Conservation (phyloP, 306 rosid species). For the Castanea sativa region DNA sequence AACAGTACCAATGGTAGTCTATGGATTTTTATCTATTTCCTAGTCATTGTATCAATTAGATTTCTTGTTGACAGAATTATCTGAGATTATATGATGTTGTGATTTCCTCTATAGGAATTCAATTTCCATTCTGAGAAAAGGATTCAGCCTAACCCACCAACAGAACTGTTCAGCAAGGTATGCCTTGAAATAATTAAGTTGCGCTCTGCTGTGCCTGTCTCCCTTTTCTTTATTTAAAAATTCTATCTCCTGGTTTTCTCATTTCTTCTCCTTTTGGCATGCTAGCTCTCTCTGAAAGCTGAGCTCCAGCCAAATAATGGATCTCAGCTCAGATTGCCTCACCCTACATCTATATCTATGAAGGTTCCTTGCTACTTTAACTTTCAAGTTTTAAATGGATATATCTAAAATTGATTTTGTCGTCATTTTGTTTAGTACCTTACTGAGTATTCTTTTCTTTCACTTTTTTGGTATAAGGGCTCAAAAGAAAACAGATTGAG, state of each 20-base stretch:
- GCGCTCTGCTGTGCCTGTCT: not conserved
- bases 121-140: conserved; percentile 71
- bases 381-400: not conserved
- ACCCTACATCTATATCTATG: conserved; percentile 31
- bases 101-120: conserved; percentile 56
- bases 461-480: conserved; percentile 62
- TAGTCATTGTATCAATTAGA: not conserved
- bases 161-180: conserved; percentile 91
- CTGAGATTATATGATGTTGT: conserved; percentile 27
- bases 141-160: conserved; percentile 61
- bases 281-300: conserved; percentile 72
- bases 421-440: conserved; percentile 9
- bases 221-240: not conserved
- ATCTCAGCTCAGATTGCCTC: conserved; percentile 40
- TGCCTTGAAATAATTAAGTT: not conserved
- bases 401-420: not conserved
- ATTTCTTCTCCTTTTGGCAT: conserved; percentile 28
- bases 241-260: not conserved
- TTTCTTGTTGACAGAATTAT: conserved; percentile 11
- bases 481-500: conserved; percentile 80
- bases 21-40: conserved; percentile 11
- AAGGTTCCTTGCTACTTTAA: conserved; percentile 52
- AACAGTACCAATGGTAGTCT: conserved; percentile 71
- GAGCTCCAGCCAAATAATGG: conserved; percentile 49
- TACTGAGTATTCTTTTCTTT: conserved; percentile 37